phyloP scores from a whole-genome alignment of 257 asterid species.

The Nicotiana obtusifolia region DNA sequence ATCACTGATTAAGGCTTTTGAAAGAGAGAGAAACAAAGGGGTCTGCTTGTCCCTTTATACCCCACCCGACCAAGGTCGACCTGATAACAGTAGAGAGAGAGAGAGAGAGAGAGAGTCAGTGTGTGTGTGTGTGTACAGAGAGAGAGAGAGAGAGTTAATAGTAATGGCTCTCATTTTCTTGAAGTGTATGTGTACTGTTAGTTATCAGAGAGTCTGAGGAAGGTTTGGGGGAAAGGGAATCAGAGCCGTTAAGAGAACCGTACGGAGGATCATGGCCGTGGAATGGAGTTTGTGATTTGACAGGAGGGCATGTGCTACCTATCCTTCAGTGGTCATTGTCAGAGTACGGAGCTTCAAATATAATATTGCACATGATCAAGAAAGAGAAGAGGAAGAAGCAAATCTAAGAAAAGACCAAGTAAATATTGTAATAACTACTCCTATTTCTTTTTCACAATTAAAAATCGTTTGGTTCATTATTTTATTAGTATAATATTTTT shows the following conservation, averaged over 20 bases:
- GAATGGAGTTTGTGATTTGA: slow-evolving; percentile 49
- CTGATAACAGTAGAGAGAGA: slow-evolving; percentile 64
- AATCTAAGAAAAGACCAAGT: background rate
- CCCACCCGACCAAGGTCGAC: slow-evolving; percentile 65
- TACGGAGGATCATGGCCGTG: slow-evolving; percentile 55
- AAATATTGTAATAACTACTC: too few relatives aligned
- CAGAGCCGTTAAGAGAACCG: slow-evolving; percentile 42
- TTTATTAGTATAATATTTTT: too few relatives aligned
- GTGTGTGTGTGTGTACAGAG: background rate
- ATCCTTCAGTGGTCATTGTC: slow-evolving; percentile 93
- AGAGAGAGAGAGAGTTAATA: background rate
- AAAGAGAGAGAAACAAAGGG: slow-evolving; percentile 16
- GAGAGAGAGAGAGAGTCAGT: slow-evolving; percentile 10
- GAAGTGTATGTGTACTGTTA: slow-evolving; percentile 3
- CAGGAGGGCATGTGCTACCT: slow-evolving; percentile 94
- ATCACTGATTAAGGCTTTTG: slow-evolving; percentile 3
- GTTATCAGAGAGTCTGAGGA: slow-evolving; percentile 19
- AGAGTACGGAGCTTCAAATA: slow-evolving; percentile 76
- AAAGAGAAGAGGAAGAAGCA: slow-evolving; percentile 16
- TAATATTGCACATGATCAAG: slow-evolving; percentile 33
- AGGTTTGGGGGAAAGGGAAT: slow-evolving; percentile 21
- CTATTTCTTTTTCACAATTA: too few relatives aligned
- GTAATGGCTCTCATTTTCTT: slow-evolving; percentile 13
- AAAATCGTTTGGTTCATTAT: too few relatives aligned
- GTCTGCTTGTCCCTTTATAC: slow-evolving; percentile 19